Evolutionary conservation across 768 basidiomycete genomes (phyloP), one percentile per base, ranked within the genome.

Genomic region (Lactarius quietus): DNA sequence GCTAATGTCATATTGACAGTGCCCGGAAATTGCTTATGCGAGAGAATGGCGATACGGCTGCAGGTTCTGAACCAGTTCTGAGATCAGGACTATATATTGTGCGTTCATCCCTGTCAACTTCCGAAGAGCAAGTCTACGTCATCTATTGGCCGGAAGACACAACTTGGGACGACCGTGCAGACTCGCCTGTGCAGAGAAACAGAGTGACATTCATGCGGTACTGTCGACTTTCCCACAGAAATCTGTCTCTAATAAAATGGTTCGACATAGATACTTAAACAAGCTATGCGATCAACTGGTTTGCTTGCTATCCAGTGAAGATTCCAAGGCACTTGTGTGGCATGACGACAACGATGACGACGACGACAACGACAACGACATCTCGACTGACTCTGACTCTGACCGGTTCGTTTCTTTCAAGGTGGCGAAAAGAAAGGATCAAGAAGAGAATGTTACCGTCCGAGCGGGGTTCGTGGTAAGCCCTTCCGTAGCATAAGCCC

Each of bases 141-240:
- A 65, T 87, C 5, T 86, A 84, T 61, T 88, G 86, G 86, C 86
- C 86, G 0, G 84, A 88, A 64, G 77, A 83, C 29, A 78, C 74
- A 0, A 86, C 86, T 0, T 87, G 86, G 86, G 72, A 82, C 45
- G 84, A 86, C 70, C 73, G 76, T 20, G 80, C 83, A 0, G 55
- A 73, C 6, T 74, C 79, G 1, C 73, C 83, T 6, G 78, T 84
- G 56, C 71, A 77, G 38, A 78, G 82, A 15, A 87, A 86, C 73
- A 78, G 86, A 10, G 75, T 82, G 3, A 84, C 86, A 0, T 88
- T 87, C 69, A 86, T 87, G 83, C 74, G 86, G 86, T 84, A 72
- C 28, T 73, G 62, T 20, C 35, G 51, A 59, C 33, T n/a, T 23
- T 35, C 12, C 31, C 1, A 18, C 48, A 10, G 18, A 9, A 2